Conservation (phyloP, 2,329 filamentous ascomycete species). For the Graphilbum ipis-grandicollis region DNA sequence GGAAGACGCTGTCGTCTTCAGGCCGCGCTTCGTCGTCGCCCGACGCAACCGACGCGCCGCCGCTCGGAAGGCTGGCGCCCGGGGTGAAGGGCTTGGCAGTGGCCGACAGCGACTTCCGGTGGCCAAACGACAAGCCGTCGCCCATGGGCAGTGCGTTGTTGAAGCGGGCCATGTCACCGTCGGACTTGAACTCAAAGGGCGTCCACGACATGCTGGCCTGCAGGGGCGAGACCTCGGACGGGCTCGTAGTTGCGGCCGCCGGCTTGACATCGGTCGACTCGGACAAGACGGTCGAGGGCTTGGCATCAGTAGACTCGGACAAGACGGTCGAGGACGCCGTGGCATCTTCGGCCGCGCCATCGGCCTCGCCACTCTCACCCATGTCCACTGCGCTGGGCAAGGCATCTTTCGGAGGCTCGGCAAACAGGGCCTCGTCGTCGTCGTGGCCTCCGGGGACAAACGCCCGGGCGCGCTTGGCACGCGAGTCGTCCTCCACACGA, state of each 20-base stretch:
- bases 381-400: neutral
- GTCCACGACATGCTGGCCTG: conserved; percentile 34
- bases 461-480: conserved; percentile 61
- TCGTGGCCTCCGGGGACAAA: conserved; percentile 47
- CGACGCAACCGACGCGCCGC: neutral
- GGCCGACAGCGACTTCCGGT: conserved; percentile 48
- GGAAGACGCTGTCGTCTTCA: conserved; percentile 1
- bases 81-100: conserved; percentile 52
- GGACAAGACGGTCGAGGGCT: conserved; percentile 32
- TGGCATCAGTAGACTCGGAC: conserved; percentile 34
- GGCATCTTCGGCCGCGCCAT: conserved; percentile 24
- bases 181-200: conserved; percentile 42
- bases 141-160: conserved; percentile 32
- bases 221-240: conserved; percentile 33
- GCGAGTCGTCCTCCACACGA: conserved; percentile 34
- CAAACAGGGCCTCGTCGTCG: conserved; percentile 61
- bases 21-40: conserved; percentile 4
- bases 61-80: conserved; percentile 14
- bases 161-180: conserved; percentile 30
- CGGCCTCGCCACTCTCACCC: conserved; percentile 10
- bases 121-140: conserved; percentile 22
- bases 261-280: conserved; percentile 37
- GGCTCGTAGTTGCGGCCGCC: conserved; percentile 22
- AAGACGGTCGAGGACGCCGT: conserved; percentile 35
- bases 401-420: conserved; percentile 24